Evolutionary conservation across 2,329 filamentous ascomycete genomes (phyloP), one percentile per base, ranked within the genome.

Genomic region (Arthrobotrys pseudoclavata): DNA sequence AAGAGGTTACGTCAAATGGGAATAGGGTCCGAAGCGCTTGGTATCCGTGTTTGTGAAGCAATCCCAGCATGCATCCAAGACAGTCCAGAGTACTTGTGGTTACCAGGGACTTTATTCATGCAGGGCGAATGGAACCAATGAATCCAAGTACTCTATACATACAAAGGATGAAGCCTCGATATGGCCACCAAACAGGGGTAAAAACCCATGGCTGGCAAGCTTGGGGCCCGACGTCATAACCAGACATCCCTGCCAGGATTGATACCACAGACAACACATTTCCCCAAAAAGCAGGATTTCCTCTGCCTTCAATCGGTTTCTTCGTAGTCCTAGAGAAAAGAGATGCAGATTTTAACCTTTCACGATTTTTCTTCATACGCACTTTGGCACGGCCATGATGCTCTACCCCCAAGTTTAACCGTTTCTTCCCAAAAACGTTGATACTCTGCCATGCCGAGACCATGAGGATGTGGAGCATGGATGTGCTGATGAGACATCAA

Each of bases 51-150:
- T 18, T 18, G 60, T 22, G 42, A 29, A 53, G 20, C 12, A 40
- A 40, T 40, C 37, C 37, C 13, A 40, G 37, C 29, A n/a, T n/a
- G 31, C 7, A 40, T 15, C 37, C 37, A 40, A 40, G 37, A 40
- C 37, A 40, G 7, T 29, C 3, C 26, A 29, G 26, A 34, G 37
- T n/a, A 40, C 37, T 15, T 13, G 2, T 15, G 5, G 37, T 15
- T 60, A 66, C 61, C 50, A 66, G 60, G 69, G 50, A 53, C 20
- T 29, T 50, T 9, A 20, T 60, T 60, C 37, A 72, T 72, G 69
- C 69, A 72, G 69, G 69, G 61, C 40, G 57, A 48, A 29, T 34
- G 31, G 48, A 64, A 26, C 60, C 60, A 55, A 71, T 71, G 53
- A 57, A 50, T 47, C 18, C 7, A 40, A 40, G 37, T 15, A 9